Evolutionary conservation across 352 stramenopile genomes (phyloP), one percentile per base, ranked within the genome.

Genomic region (Vaucheria bursata): DNA sequence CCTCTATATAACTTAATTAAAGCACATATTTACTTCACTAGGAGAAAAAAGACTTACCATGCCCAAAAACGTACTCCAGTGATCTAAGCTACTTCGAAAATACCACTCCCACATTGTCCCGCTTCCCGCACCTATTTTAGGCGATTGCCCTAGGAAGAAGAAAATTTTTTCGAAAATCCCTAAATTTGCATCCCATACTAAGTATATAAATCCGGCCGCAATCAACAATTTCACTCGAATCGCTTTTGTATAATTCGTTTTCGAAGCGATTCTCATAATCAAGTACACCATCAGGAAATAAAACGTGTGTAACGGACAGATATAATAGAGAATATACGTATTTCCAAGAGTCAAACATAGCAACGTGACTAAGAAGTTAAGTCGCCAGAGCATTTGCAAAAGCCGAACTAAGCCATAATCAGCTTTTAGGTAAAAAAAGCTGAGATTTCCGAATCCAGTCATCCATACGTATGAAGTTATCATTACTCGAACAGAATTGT

Each of bases 381-480:
- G 85, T 64, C 91, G 82, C 89, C 90, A 96, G 6, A 96, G 75
- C 89, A 95, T 96, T 82, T 96, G 91, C 0, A 91, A 50, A 6
- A 95, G 80, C 36, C 91, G 87, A n/a, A 93, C 85, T 1, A 88
- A 59, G 1, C 87, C 86, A 76, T 91, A 95, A 81, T 95, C 90
- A 1, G 33, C 69, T 71, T 87, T 90, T 34, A 90, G 86, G 72
- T 92, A 90, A 78, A 94, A 95, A 84, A 94, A 95, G 71, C 85
- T 90, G 80, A 94, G 93, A 77, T 95, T 95, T 34, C 89, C 89
- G 84, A 92, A 93, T 12, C 87, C 87, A 18, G 91, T 96, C 89
- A 96, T 93, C 90, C 90, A 96, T 32, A 95, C 90, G 80, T 96
- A 96, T 71, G 87, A 93, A 31, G 90, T 94, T 68, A 94, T 95